Conservation (phyloP, 352 stramenopile genomes). For the Saprolegnia parasitica region DNA sequence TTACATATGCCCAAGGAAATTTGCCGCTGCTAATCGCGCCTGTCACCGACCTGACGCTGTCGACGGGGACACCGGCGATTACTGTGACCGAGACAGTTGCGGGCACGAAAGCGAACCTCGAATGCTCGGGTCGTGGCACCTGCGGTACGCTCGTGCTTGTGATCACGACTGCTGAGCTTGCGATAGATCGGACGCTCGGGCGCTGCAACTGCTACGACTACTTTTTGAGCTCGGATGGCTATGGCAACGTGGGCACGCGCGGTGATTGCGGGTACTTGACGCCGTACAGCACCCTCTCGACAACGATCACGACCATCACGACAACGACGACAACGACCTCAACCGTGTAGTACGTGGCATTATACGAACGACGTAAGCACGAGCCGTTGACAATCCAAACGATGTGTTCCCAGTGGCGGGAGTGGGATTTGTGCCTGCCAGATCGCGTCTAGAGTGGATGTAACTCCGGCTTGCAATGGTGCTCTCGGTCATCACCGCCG, state of each 20-base stretch:
- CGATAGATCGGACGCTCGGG: constrained; percentile 52
- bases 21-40: constrained; percentile 42
- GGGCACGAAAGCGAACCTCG: constrained; percentile 75
- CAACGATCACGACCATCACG: neutral
- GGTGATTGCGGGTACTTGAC: constrained; percentile 90
- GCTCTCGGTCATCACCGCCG: no score
- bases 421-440: no score
- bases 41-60: constrained; percentile 43
- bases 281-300: constrained; percentile 45
- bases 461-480: no score
- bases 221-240: constrained; percentile 71
- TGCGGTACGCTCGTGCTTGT: constrained; percentile 48
- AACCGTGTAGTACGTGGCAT: no score
- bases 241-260: constrained; percentile 63
- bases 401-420: no score
- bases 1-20: constrained; percentile 63
- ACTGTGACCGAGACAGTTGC: constrained; percentile 36
- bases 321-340: no score
- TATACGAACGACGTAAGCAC: no score
- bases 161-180: neutral
- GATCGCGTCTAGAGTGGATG: no score
- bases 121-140: constrained; percentile 61
- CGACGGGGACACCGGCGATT: constrained; percentile 31
- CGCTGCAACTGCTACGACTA: constrained; percentile 67
- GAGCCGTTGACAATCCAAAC: no score